Evolutionary conservation across 2,329 filamentous ascomycete genomes (phyloP).

Genomic region (Parascedosporium putredinis): DNA sequence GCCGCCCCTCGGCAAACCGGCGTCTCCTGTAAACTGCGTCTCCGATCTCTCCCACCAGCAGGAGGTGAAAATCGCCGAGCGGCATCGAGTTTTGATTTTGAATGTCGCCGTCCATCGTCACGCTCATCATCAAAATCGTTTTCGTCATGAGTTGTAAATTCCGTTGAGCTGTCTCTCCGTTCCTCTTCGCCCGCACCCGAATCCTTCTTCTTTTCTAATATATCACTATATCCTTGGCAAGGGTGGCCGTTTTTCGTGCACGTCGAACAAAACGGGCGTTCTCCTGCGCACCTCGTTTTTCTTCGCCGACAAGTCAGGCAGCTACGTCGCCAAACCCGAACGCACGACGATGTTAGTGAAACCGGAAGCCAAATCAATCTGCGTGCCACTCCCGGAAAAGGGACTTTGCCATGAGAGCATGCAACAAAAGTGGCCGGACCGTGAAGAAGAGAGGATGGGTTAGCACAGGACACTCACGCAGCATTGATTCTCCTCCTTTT

Average conservation of each 20-base stretch:
- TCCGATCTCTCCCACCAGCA: not conserved
- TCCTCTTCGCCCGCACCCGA: not conserved
- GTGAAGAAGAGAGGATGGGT: not conserved
- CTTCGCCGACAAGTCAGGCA: slow-evolving; percentile 65
- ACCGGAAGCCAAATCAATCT: no score
- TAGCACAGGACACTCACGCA: slow-evolving; percentile 43
- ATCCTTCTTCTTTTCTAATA: slow-evolving; percentile 30
- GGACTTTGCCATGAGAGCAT: no score
- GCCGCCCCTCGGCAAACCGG: slow-evolving; percentile 12
- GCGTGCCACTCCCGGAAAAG: no score
- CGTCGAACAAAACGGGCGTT: slow-evolving; percentile 61
- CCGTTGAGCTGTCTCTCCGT: not conserved
- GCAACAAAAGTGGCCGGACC: no score
- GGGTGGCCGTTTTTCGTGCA: slow-evolving; percentile 61
- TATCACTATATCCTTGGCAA: slow-evolving; percentile 57
- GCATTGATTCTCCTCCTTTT: slow-evolving; percentile 72
- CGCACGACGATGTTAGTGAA: no score
- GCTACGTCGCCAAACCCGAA: slow-evolving; percentile 23
- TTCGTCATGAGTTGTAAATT: not conserved
- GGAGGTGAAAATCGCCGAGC: not conserved
- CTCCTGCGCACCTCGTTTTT: slow-evolving; percentile 66
- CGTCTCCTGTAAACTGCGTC: not conserved
- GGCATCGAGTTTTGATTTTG: slow-evolving; percentile 8
- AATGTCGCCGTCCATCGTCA: slow-evolving; percentile 5
- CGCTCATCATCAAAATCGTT: not conserved